Evolutionary conservation across 225 moss, liverwort and hornwort genomes (phyloP).

Genomic region (Marchantia paleacea): DNA sequence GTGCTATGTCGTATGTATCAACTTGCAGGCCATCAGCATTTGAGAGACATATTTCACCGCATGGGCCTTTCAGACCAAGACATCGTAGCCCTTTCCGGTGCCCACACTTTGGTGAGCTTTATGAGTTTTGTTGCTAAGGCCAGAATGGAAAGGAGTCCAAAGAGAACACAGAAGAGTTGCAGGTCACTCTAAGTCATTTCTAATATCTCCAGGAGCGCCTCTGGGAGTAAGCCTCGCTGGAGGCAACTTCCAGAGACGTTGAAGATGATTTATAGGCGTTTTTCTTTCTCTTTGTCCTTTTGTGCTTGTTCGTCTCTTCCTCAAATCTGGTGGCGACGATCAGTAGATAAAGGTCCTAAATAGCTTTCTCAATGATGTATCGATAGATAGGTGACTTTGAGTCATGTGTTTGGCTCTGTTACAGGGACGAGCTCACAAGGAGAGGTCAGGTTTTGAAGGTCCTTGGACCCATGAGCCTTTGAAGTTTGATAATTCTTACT

Average conservation of each 20-base stretch:
- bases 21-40: constrained; percentile 63
- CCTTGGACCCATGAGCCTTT: constrained; percentile 84
- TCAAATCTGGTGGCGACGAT: too few species aligned
- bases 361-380: neutral
- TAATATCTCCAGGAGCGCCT: too few species aligned
- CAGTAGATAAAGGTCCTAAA: neutral
- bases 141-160: too few species aligned
- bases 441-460: constrained; percentile 94
- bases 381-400: neutral
- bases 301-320: neutral
- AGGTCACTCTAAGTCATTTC: too few species aligned
- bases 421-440: constrained; percentile 79
- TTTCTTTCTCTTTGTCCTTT: neutral
- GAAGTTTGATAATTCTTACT: constrained; percentile 94
- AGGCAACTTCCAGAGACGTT: too few species aligned
- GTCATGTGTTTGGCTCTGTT: constrained; percentile 1
- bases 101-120: constrained; percentile 68
- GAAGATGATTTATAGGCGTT: too few species aligned
- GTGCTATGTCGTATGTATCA: too few species aligned
- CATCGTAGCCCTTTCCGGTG: constrained; percentile 91
- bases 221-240: too few species aligned
- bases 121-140: too few species aligned
- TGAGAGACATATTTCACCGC: constrained; percentile 81
- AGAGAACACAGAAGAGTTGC: too few species aligned
- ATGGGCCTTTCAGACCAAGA: constrained; percentile 91